Conservation (phyloP, 2,329 filamentous ascomycete species). For the Boeremia exigua region DNA sequence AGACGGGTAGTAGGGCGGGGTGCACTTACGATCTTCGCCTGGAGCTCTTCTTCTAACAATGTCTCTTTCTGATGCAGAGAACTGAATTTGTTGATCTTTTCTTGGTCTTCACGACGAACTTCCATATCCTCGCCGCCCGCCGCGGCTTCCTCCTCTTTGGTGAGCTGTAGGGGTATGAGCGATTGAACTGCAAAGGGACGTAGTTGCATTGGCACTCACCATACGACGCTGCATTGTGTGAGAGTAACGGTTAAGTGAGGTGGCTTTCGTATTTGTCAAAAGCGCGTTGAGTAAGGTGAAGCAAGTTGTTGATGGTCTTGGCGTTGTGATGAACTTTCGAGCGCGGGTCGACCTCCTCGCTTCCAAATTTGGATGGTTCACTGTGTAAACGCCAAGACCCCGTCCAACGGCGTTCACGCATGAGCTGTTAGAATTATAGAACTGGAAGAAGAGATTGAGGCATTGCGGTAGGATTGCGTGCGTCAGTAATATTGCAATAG, state of each 20-base stretch:
- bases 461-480: background rate
- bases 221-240: slow-evolving; percentile 53
- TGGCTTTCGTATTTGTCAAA: background rate
- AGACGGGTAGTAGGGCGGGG: background rate
- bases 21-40: slow-evolving; percentile 72
- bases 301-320: slow-evolving; percentile 6
- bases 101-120: slow-evolving; percentile 94
- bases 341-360: slow-evolving; percentile 1
- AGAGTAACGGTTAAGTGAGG: background rate
- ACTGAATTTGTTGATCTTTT: slow-evolving; percentile 98
- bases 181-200: background rate
- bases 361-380: slow-evolving; percentile 11
- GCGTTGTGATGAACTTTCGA: slow-evolving; percentile 15
- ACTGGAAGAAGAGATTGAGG: background rate
- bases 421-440: background rate
- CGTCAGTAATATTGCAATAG: background rate
- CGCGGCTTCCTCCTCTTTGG: slow-evolving; percentile 77
- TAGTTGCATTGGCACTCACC: slow-evolving; percentile 40
- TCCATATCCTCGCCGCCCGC: slow-evolving; percentile 81
- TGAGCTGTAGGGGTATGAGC: slow-evolving; percentile 67
- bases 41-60: slow-evolving; percentile 78
- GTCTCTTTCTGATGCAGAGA: slow-evolving; percentile 88
- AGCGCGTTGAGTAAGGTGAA: background rate
- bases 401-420: background rate
- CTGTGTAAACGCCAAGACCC: slow-evolving; percentile 5